Evolutionary conservation across 768 basidiomycete species (phyloP).

Genomic region (Ephemerocybe angulata): DNA sequence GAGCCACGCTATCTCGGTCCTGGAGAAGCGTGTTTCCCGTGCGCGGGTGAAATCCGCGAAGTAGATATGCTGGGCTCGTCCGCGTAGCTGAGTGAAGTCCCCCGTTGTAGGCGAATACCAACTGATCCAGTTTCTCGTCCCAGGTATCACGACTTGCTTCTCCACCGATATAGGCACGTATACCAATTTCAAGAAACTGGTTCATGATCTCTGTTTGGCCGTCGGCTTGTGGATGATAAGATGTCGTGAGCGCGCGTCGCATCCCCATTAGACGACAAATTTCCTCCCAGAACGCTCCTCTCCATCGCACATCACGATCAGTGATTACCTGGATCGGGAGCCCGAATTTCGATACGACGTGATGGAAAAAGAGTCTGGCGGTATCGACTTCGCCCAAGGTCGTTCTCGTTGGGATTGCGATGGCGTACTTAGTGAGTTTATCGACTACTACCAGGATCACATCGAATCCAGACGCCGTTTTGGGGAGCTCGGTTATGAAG

Average conservation of each 20-base stretch:
- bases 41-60: background rate
- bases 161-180: too few species aligned
- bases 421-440: background rate
- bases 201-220: conserved; percentile 27
- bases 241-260: conserved; percentile 30
- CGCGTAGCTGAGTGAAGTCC: background rate
- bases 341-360: background rate
- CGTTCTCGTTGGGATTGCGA: background rate
- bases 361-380: background rate
- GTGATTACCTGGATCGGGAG: background rate
- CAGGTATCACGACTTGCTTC: background rate
- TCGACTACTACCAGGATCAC: background rate
- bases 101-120: background rate
- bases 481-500: background rate
- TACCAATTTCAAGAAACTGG: conserved; percentile 24
- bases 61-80: background rate
- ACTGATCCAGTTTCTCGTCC: background rate
- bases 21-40: too few species aligned
- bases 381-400: background rate
- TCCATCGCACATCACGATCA: background rate
- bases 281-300: conserved; percentile 23
- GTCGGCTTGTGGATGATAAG: conserved; percentile 37
- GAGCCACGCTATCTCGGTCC: too few species aligned
- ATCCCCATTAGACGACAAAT: conserved; percentile 30
- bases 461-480: background rate